A percentile compares a stretch with the other conserved stretches of the same genome.
Conservation (phyloP, 257 asterid species). For the Scutellaria minor region DNA sequence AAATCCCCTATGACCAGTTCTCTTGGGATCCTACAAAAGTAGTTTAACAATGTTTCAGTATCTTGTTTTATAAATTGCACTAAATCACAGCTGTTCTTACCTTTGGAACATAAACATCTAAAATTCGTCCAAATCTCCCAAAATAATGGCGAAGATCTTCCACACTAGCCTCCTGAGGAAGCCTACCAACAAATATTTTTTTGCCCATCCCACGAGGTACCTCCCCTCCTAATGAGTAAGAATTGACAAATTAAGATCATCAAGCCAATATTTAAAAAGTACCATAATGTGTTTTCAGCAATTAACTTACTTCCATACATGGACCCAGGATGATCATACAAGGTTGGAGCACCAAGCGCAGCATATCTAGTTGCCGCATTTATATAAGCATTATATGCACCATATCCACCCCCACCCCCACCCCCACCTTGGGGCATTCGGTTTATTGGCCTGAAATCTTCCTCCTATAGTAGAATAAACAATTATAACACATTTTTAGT, state of each 20-base stretch:
- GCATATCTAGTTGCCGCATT: constrained; percentile 96
- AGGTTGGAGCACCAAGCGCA: constrained; percentile 94
- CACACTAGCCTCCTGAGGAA: constrained; percentile 94
- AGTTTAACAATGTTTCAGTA: constrained; percentile 23
- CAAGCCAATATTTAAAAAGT: constrained; percentile 4
- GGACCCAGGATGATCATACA: constrained; percentile 78
- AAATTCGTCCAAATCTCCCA: constrained; percentile 93
- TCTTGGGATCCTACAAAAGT: constrained; percentile 85
- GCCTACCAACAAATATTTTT: constrained; percentile 96
- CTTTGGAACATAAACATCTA: constrained; percentile 97
- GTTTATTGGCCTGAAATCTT: constrained; percentile 76
- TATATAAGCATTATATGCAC: constrained; percentile 95
- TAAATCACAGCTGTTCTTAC: constrained; percentile 45
- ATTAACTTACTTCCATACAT: constrained; percentile 84
- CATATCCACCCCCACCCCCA: constrained; percentile 73
- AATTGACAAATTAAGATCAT: constrained; percentile 25
- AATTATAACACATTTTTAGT: not conserved
- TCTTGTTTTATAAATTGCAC: constrained; percentile 1
- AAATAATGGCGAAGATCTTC: constrained; percentile 97
- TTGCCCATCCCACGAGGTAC: constrained; percentile 90
- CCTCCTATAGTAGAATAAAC: constrained; percentile 57
- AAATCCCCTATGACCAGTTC: constrained; percentile 96
- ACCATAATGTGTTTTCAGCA: constrained; percentile 1
- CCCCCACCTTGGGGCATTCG: constrained; percentile 57
- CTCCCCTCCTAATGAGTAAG: constrained; percentile 57